Conservation (phyloP, 75 land plant species). For the Sequoia sempervirens region DNA sequence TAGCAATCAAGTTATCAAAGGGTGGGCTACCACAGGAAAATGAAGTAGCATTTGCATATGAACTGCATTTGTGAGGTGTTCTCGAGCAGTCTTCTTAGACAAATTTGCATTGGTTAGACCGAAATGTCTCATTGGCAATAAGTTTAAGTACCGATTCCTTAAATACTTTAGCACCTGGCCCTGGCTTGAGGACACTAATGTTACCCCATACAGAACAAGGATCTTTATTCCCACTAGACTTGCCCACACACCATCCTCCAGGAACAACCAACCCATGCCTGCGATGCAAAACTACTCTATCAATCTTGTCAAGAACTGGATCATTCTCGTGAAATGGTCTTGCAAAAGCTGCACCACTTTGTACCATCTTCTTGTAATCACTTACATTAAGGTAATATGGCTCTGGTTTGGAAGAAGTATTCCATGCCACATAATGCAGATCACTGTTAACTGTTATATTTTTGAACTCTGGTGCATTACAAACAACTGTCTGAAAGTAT, state of each 20-base stretch:
- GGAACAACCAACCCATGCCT: constrained; percentile 53
- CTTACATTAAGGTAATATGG: constrained; percentile 28
- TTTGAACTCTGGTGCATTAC: constrained; percentile 69
- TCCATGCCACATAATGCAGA: constrained; percentile 43
- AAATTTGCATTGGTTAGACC: constrained; percentile 56
- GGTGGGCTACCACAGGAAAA: neutral
- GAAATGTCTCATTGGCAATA: constrained; percentile 46
- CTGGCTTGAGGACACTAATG: constrained; percentile 64
- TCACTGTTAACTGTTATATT: constrained; percentile 64
- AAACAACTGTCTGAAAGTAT: constrained; percentile 82
- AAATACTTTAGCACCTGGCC: constrained; percentile 69
- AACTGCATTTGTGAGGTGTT: neutral
- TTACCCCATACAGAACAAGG: constrained; percentile 74
- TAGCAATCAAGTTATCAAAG: neutral
- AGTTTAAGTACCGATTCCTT: constrained; percentile 41
- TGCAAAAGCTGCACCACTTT: constrained; percentile 81
- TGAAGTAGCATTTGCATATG: neutral
- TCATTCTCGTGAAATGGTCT: constrained; percentile 43
- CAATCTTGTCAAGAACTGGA: constrained; percentile 70
- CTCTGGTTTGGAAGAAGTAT: constrained; percentile 39
- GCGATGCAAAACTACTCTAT: constrained; percentile 50
- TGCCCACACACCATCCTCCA: constrained; percentile 93
- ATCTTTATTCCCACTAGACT: constrained; percentile 14
- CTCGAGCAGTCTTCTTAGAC: constrained; percentile 15
- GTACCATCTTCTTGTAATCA: constrained; percentile 54